These are phyloP conservation scores for Euphorbia schlechtendalii DNA, from an alignment of 441 rosid genomes.

Conservation along the genomic window DNA sequence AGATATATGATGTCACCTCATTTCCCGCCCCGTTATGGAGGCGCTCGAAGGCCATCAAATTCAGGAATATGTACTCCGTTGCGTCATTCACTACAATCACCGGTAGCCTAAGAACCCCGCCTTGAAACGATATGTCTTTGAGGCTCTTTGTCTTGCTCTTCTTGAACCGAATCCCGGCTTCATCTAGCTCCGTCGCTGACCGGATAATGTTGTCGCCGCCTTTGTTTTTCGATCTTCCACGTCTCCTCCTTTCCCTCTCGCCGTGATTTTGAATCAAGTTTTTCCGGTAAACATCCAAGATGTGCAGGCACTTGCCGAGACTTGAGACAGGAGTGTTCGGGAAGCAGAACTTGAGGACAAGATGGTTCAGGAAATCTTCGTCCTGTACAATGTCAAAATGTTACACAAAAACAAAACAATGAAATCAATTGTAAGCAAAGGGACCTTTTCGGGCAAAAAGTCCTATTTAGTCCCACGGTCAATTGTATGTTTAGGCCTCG, in stretches of 20 bases:
- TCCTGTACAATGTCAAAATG: too few species aligned
- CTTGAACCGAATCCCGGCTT: conserved; percentile 35
- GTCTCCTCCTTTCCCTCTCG: too few species aligned
- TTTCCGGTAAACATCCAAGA: conserved; percentile 34
- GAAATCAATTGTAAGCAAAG: too few species aligned
- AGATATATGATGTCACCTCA: conserved; percentile 36
- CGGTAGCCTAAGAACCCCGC: conserved; percentile 35
- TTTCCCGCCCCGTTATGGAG: conserved; percentile 40
- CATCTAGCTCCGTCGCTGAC: conserved; percentile 37
- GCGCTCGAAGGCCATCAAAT: conserved; percentile 41
- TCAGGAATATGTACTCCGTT: conserved; percentile 35
- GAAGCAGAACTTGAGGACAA: conserved; percentile 31
- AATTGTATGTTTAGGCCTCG: too few species aligned
- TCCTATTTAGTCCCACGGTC: too few species aligned
- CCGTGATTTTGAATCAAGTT: background rate
- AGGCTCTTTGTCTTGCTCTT: conserved; percentile 30
- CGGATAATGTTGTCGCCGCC: background rate
- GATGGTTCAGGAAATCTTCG: conserved; percentile 23
- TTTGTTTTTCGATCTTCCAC: background rate
- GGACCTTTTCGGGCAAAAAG: too few species aligned
- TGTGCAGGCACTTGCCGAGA: conserved; percentile 34
- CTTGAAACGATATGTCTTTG: conserved; percentile 33
- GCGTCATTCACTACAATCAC: conserved; percentile 31
- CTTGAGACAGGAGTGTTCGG: conserved; percentile 1
- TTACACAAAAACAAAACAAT: too few species aligned